These are phyloP conservation scores for Gossypium aridum DNA, from an alignment of 441 rosid species.

Conservation along the genomic window DNA sequence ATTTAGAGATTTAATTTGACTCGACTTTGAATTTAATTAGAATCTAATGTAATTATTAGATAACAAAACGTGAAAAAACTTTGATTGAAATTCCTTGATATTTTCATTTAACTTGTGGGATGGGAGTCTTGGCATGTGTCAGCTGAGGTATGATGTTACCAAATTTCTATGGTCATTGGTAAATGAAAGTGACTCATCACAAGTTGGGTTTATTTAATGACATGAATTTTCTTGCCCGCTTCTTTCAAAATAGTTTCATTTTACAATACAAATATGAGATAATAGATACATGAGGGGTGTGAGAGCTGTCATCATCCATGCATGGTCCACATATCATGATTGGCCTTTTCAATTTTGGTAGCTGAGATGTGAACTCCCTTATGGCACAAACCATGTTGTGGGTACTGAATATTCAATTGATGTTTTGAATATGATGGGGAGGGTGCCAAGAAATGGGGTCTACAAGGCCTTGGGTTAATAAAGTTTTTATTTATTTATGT, in stretches of 20 bases:
- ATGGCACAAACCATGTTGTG: neutral
- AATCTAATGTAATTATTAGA: no score
- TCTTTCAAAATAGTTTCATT: neutral
- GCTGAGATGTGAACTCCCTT: neutral
- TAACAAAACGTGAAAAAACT: no score
- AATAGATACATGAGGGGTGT: neutral
- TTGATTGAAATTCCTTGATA: neutral
- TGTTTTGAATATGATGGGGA: neutral
- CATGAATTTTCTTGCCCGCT: neutral
- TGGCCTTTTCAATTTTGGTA: neutral
- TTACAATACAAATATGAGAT: neutral
- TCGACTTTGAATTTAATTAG: no score
- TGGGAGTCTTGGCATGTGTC: neutral
- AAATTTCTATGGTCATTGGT: constrained; percentile 13
- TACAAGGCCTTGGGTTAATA: neutral
- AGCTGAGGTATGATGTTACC: constrained; percentile 20
- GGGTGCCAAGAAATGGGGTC: neutral
- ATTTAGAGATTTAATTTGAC: no score
- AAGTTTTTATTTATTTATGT: no score
- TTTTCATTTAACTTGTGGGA: neutral
- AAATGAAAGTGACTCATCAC: constrained; percentile 14
- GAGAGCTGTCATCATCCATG: constrained; percentile 8
- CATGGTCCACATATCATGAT: constrained; percentile 1
- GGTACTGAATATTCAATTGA: neutral
- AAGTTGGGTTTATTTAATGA: neutral